A percentile compares a stretch with the other conserved stretches of the same genome.
These are phyloP conservation scores for Ormosia emarginata DNA, from an alignment of 306 rosid genomes.

Conservation along the genomic window DNA sequence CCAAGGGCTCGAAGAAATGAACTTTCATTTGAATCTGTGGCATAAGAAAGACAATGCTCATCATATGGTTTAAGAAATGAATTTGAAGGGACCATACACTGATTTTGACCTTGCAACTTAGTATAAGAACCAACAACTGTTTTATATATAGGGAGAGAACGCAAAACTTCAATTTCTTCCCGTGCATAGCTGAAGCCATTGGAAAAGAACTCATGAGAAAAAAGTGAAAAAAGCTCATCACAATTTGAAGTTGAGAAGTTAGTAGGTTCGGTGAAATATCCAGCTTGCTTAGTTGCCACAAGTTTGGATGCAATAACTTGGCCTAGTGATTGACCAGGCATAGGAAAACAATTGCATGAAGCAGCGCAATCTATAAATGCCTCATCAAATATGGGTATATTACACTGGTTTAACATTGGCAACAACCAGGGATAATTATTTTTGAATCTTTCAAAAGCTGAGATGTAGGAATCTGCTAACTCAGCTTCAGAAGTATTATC, in stretches of 20 bases:
- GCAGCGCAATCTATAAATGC: constrained; percentile 75
- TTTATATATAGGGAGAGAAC: constrained; percentile 84
- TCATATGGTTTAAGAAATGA: constrained; percentile 82
- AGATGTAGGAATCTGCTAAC: constrained; percentile 49
- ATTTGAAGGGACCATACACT: constrained; percentile 77
- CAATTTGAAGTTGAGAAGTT: constrained; percentile 61
- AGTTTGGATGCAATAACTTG: constrained; percentile 86
- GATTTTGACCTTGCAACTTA: constrained; percentile 59
- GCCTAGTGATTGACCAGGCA: constrained; percentile 64
- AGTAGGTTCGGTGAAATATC: constrained; percentile 71
- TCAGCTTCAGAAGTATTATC: constrained; percentile 42
- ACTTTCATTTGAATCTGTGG: constrained; percentile 61
- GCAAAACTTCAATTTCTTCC: constrained; percentile 78
- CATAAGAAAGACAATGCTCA: constrained; percentile 73
- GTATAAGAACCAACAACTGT: constrained; percentile 89
- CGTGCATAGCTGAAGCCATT: constrained; percentile 43
- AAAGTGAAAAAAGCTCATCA: constrained; percentile 77
- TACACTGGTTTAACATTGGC: constrained; percentile 80
- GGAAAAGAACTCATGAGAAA: constrained; percentile 61
- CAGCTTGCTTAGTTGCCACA: constrained; percentile 80
- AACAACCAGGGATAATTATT: constrained; percentile 75
- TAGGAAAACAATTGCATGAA: constrained; percentile 60
- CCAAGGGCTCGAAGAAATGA: constrained; percentile 85
- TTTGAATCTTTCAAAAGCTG: constrained; percentile 63
- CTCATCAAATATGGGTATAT: constrained; percentile 79